Evolutionary conservation across 441 rosid genomes (phyloP), one percentile per base, ranked within the genome.

Genomic region (Adansonia madagascariensis): DNA sequence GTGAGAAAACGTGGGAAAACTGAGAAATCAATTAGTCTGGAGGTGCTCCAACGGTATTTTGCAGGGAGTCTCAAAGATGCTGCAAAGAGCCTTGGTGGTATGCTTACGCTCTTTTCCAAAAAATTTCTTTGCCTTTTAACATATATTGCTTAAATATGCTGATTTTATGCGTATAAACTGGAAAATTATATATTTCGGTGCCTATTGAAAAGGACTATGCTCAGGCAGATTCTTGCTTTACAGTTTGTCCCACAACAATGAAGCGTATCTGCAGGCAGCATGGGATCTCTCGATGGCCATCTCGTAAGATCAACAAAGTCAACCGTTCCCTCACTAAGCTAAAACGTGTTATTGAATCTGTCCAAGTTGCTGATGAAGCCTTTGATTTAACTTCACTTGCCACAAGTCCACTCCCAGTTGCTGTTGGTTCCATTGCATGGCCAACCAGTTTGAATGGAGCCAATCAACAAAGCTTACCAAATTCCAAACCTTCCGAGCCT

Each of bases 191-290:
- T n/a, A n/a, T n/a, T n/a, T n/a, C 66, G 71, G 56, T 56, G 24
- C 41, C 43, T 65, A 69, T 74, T 57, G 22, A 49, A 56, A 31
- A 53, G 49, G 57, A 24, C 62, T 41, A 6, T 60, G 20, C 79
- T 80, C 31, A 74, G 46, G 4, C 1, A 68, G 22, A 22, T 82
- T 60, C 49, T 76, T 78, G 63, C 55, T 55, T 80, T 82, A 15
- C 97, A 95, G 99, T 95, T 83, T 95, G 98, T 74, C 99, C 98
- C n/a, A 95, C 98, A 22, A 95, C 99, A 78, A 93, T 95, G 99
- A 95, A 95, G 89, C 96, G 98, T 15, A 95, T 95, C 80, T 95
- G 99, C 87, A 85, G 98, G 84, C 98, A 95, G 83, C 96, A 93
- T 57, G 98, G 98, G 80, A 93, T 95, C 81, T 88, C 95, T 24